A percentile compares a stretch with the other conserved stretches of the same genome.
Evolutionary conservation across 2,329 filamentous ascomycete species (phyloP).

Genomic region (Cladobotryum protrusum): DNA sequence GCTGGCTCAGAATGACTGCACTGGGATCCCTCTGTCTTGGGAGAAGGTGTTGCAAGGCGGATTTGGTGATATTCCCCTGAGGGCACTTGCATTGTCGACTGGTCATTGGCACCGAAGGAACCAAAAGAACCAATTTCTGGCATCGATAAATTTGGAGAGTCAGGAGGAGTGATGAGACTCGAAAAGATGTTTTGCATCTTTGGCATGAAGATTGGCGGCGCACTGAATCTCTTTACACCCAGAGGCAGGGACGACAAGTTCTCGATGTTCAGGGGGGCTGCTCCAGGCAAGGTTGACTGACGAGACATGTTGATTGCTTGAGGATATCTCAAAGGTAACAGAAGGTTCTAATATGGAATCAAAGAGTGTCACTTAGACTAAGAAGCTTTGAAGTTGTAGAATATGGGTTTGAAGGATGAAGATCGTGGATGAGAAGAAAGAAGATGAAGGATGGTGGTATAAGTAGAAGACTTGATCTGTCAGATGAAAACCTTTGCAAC

Average conservation of each 20-base stretch:
- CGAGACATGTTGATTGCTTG: conserved; percentile 1
- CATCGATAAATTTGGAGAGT: conserved; percentile 12
- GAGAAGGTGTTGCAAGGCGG: background rate
- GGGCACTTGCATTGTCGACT: background rate
- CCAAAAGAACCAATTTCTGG: background rate
- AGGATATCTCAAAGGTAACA: background rate
- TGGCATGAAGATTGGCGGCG: background rate
- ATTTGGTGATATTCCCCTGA: background rate
- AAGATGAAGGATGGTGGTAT: background rate
- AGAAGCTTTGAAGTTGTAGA: too few relatives aligned
- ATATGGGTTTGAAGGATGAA: background rate
- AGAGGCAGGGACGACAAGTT: background rate
- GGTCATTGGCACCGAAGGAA: background rate
- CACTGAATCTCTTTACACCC: background rate
- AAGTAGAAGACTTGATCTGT: background rate
- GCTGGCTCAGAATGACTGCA: conserved; percentile 16
- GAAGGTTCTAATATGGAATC: background rate
- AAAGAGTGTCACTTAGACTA: background rate
- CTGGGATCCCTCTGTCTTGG: background rate
- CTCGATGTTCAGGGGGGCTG: background rate
- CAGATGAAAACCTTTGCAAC: background rate
- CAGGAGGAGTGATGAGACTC: conserved; percentile 15
- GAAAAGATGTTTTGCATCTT: conserved; percentile 5
- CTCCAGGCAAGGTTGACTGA: background rate
- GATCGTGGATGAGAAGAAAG: background rate